Conservation (phyloP, 2,329 filamentous ascomycete genomes). For the Orbilia ellipsospora region DNA sequence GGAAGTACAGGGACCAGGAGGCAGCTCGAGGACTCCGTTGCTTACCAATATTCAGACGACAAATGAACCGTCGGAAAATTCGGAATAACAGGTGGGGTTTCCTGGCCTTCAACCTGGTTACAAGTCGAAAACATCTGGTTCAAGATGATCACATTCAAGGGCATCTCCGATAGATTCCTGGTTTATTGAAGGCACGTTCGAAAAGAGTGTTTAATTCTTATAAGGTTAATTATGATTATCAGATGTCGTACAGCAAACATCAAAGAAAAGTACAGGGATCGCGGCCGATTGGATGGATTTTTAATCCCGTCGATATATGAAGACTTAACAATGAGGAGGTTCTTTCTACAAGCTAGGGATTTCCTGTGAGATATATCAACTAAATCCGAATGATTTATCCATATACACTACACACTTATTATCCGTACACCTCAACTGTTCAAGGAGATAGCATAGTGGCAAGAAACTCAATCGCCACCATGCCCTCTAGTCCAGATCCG, state of each 20-base stretch:
- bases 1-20: not conserved
- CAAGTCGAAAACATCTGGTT: not conserved
- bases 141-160: not conserved
- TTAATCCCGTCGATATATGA: not conserved
- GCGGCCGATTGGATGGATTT: not conserved
- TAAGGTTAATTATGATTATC: too few species aligned
- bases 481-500: not conserved
- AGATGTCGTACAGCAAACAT: too few species aligned
- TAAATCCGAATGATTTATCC: too few species aligned
- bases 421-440: too few species aligned
- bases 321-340: too few species aligned
- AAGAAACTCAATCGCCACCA: not conserved
- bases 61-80: constrained; percentile 6
- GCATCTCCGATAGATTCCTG: not conserved
- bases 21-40: not conserved
- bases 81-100: not conserved
- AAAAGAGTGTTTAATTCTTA: too few species aligned
- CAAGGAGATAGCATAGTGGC: too few species aligned
- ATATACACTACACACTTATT: too few species aligned
- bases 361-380: too few species aligned
- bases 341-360: too few species aligned
- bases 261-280: not conserved
- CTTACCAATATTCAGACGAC: constrained; percentile 10
- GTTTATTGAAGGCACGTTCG: not conserved
- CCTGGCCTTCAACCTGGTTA: not conserved